Evolutionary conservation across 176 grass and related monocot species (phyloP).

Genomic region (Paspalum vaginatum): DNA sequence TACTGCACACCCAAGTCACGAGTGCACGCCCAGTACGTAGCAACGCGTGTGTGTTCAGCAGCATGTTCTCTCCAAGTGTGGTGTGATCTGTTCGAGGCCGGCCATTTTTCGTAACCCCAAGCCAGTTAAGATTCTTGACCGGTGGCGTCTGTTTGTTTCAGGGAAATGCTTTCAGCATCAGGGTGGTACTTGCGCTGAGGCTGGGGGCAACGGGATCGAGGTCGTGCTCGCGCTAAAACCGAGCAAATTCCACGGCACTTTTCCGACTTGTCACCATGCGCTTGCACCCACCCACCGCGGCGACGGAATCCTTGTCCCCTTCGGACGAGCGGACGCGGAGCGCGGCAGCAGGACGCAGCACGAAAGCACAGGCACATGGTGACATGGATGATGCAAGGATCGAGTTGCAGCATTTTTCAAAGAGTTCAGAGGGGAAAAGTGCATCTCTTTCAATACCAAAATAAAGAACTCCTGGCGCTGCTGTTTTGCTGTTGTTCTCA

Average conservation of each 20-base stretch:
- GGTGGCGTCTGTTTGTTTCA: slow-evolving; percentile 9
- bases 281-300: slow-evolving; percentile 44
- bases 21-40: background rate
- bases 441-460: background rate
- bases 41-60: slow-evolving; percentile 13
- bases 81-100: slow-evolving; percentile 2
- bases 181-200: background rate
- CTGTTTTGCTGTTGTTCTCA: background rate
- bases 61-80: slow-evolving; percentile 4
- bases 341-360: no score
- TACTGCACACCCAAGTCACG: slow-evolving; percentile 24
- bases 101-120: slow-evolving; percentile 28
- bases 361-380: slow-evolving; percentile 40
- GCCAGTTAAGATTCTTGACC: slow-evolving; percentile 35
- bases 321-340: slow-evolving; percentile 19
- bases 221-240: slow-evolving; percentile 31
- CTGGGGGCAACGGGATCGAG: background rate
- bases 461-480: background rate
- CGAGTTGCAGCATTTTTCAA: no score
- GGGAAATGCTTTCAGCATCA: slow-evolving; percentile 10
- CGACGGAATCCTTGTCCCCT: slow-evolving; percentile 35
- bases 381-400: no score
- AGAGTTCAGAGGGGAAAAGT: background rate
- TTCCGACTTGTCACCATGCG: slow-evolving; percentile 19
- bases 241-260: slow-evolving; percentile 43